phyloP scores from a whole-genome alignment of 192 early-diverging fungal genomes.

The Coemansia sp. region DNA sequence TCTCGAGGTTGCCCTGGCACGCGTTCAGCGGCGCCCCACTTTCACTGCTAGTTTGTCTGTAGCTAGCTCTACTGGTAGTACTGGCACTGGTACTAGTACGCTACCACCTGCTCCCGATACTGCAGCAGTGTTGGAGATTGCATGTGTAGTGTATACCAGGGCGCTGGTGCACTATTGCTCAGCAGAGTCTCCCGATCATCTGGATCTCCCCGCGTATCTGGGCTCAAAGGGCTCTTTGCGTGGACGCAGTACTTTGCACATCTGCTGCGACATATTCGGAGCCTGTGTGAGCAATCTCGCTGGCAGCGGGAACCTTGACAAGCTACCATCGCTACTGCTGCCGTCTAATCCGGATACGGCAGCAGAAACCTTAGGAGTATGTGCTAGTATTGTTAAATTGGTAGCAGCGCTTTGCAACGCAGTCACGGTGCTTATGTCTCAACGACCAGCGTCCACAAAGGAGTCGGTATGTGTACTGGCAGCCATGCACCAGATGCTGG shows the following conservation, averaged over 20 bases:
- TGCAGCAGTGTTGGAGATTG: constrained; percentile 6
- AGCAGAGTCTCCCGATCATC: not conserved
- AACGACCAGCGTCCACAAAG: constrained; percentile 8
- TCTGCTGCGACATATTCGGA: constrained; percentile 20
- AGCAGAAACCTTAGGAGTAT: not conserved
- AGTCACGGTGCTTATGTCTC: constrained; percentile 10
- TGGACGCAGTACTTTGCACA: constrained; percentile 14
- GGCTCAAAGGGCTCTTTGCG: constrained; percentile 1
- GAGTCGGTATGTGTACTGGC: constrained; percentile 13
- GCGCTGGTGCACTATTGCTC: constrained; percentile 7
- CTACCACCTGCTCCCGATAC: not conserved
- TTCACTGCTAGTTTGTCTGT: not conserved
- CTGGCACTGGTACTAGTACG: not conserved
- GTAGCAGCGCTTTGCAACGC: constrained; percentile 8
- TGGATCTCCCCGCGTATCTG: constrained; percentile 13
- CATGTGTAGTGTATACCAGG: constrained; percentile 25
- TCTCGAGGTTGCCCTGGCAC: constrained; percentile 20
- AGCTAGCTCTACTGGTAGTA: not conserved
- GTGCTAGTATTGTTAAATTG: constrained; percentile 1
- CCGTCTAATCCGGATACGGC: constrained; percentile 1
- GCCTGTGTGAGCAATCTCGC: constrained; percentile 16
- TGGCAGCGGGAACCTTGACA: not conserved
- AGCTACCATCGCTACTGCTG: constrained; percentile 1
- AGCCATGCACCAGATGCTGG: constrained; percentile 2
- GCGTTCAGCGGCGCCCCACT: constrained; percentile 5